Base-by-base conservation (phyloP, 1,284 basidiomycete species). In the Schizophyllum commune region DNA sequence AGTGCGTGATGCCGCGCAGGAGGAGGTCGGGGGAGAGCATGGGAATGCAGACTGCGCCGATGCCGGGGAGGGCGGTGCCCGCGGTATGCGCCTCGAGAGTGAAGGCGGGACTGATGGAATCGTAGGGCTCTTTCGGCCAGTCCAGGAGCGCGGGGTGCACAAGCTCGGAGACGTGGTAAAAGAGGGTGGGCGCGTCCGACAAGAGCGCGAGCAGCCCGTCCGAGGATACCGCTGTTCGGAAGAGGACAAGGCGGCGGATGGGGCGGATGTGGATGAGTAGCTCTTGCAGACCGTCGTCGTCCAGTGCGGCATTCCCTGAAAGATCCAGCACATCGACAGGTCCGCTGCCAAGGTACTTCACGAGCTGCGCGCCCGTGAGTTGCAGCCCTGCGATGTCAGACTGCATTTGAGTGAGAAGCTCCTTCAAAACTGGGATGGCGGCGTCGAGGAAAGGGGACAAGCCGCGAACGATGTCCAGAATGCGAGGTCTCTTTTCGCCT, bases 201-300 rank as follows among this genome's bases (percentile, higher is more conserved):
- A 73, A 33, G 8, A 74, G 65, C 6, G 60, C 17, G 32, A 59
- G 55, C 15, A 75, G 59, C 7, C 70, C 67, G 1, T 62, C 61
- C 11, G 64, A 60, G 32, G 65, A 39, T 39, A 76, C 64, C 1
- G 62, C 58, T 6, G 69, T 65, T 9, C 62, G 67, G n/a, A 74
- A 62, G 47, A 75, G 58, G 17, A 69, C 57, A 1, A 75, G 66
- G 13, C 70, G 69, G 33, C 63, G 65, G 15, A 73, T 57, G n/a
- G 58, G 61, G 8, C 68, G 67, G 32, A 63, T 21, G 1, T 56
- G 27, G n/a, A 58, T 39, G 11, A 73, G 63, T 4, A 71, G 34
- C n/a, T 63, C 20, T 8, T 60, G 60, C n/a, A 75, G 54, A 47
- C 19, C 62, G 13, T 67, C 65, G n/a, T 65, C 59, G 7, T 65